A percentile compares a stretch with the other conserved stretches of the same genome.
Evolutionary conservation across 176 grass and related monocot genomes (phyloP).

Genomic region (Alloteropsis semialata): DNA sequence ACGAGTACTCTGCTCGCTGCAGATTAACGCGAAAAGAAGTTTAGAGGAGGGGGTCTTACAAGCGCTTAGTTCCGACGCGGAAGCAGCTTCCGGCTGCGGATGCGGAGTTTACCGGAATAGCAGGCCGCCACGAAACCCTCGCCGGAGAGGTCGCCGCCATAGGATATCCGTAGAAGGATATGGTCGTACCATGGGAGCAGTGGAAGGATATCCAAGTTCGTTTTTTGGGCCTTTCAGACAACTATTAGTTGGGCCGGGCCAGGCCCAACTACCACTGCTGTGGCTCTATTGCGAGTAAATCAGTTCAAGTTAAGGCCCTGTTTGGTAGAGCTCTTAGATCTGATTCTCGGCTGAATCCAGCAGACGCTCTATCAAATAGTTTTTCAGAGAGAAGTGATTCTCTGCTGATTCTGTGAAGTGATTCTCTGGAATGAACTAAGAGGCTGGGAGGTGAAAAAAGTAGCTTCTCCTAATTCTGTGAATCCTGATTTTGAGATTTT

Average conservation of each 20-base stretch:
- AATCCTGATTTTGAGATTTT: no score
- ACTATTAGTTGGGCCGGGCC: neutral
- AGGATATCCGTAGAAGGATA: constrained; percentile 23
- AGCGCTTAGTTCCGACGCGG: constrained; percentile 3
- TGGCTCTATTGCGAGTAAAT: no score
- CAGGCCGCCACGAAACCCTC: constrained; percentile 26
- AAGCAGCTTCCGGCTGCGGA: neutral
- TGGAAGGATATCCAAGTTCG: constrained; percentile 36
- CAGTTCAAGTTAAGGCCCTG: no score
- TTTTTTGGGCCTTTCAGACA: neutral
- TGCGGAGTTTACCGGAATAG: neutral
- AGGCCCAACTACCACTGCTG: neutral
- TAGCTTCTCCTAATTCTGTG: no score
- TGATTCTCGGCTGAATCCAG: no score
- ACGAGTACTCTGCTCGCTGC: neutral
- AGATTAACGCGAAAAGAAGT: neutral
- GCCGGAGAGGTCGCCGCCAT: constrained; percentile 22
- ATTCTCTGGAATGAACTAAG: no score
- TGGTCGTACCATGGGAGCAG: neutral
- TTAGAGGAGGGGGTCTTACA: constrained; percentile 24
- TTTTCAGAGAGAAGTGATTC: no score
- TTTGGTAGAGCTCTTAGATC: no score
- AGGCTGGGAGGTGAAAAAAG: no score
- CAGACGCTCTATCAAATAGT: no score
- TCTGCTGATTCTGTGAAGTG: no score